A percentile compares a stretch with the other conserved stretches of the same genome.
Conservation (phyloP, 164 flowering plant species). For the Cinnamomum chago region DNA sequence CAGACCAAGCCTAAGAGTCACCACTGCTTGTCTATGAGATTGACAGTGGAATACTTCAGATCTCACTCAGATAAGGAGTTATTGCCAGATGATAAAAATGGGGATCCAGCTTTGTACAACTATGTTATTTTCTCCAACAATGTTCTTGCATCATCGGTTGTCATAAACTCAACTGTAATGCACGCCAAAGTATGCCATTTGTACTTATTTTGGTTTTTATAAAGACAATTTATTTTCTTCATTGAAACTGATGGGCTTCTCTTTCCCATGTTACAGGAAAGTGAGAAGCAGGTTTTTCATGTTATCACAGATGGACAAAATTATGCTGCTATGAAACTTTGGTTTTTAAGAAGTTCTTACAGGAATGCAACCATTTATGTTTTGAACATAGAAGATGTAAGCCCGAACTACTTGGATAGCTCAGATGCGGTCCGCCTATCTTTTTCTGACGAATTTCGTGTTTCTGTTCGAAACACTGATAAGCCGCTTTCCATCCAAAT, state of each 20-base stretch:
- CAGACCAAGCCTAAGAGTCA: conserved; percentile 94
- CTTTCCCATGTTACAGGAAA: conserved; percentile 54
- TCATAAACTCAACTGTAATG: conserved; percentile 84
- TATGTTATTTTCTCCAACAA: conserved; percentile 79
- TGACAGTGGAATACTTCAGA: conserved; percentile 83
- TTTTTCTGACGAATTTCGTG: conserved; percentile 74
- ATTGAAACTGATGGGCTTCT: not conserved
- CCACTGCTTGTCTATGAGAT: conserved; percentile 88
- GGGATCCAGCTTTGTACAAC: conserved; percentile 56
- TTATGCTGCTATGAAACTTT: conserved; percentile 76
- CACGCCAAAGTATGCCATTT: conserved; percentile 53
- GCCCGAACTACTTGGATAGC: conserved; percentile 26
- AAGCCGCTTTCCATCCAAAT: conserved; percentile 15
- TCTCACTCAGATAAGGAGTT: conserved; percentile 37
- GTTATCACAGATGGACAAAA: conserved; percentile 75
- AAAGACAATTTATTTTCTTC: not conserved
- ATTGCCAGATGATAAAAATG: conserved; percentile 30
- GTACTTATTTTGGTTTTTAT: not conserved
- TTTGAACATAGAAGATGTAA: conserved; percentile 64
- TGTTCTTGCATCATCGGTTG: conserved; percentile 81
- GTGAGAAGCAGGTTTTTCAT: conserved; percentile 74
- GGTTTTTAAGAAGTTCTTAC: conserved; percentile 60
- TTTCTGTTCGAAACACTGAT: conserved; percentile 42
- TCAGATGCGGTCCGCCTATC: conserved; percentile 20
- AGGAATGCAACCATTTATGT: conserved; percentile 66